Conservation (phyloP, 2,329 filamentous ascomycete genomes). For the Pseudogymnoascus sp. region DNA sequence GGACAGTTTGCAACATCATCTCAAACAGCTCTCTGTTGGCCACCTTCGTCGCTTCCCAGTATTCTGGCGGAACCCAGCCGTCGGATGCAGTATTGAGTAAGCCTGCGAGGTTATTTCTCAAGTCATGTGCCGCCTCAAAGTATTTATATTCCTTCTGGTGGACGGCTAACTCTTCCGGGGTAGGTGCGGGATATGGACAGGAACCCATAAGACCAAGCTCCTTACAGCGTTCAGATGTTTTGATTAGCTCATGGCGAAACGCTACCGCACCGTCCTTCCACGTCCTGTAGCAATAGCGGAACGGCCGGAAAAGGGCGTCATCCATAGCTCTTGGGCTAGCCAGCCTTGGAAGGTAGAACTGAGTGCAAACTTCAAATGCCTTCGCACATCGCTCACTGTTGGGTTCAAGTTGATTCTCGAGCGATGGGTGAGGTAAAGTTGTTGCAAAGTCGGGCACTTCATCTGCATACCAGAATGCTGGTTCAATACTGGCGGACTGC, state of each 20-base stretch:
- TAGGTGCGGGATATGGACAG: slow-evolving; percentile 25
- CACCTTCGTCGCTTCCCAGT: slow-evolving; percentile 17
- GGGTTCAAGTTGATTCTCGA: slow-evolving; percentile 17
- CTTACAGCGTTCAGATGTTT: slow-evolving; percentile 32
- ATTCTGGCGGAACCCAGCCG: slow-evolving; percentile 20
- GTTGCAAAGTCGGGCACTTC: slow-evolving; percentile 35
- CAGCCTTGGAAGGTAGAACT: slow-evolving; percentile 29
- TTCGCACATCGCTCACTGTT: slow-evolving; percentile 27
- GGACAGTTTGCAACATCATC: slow-evolving; percentile 5
- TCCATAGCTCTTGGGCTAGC: slow-evolving; percentile 29
- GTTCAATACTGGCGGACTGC: slow-evolving; percentile 35
- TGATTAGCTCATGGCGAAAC: slow-evolving; percentile 35
- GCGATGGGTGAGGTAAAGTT: slow-evolving; percentile 19
- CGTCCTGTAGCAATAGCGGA: slow-evolving; percentile 34
- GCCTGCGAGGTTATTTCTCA: slow-evolving; percentile 15
- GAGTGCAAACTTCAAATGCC: slow-evolving; percentile 29
- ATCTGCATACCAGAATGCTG: slow-evolving; percentile 34
- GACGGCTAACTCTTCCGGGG: slow-evolving; percentile 14
- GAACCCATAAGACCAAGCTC: slow-evolving; percentile 32
- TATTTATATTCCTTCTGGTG: slow-evolving; percentile 17
- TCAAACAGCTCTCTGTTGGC: slow-evolving; percentile 12
- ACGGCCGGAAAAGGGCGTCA: slow-evolving; percentile 32
- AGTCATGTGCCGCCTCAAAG: slow-evolving; percentile 17
- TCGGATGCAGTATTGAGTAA: slow-evolving; percentile 16
- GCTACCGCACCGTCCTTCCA: slow-evolving; percentile 36